These are phyloP conservation scores for Globomyces sp. DNA, from an alignment of 371 early-diverging fungal genomes.

Conservation along the genomic window DNA sequence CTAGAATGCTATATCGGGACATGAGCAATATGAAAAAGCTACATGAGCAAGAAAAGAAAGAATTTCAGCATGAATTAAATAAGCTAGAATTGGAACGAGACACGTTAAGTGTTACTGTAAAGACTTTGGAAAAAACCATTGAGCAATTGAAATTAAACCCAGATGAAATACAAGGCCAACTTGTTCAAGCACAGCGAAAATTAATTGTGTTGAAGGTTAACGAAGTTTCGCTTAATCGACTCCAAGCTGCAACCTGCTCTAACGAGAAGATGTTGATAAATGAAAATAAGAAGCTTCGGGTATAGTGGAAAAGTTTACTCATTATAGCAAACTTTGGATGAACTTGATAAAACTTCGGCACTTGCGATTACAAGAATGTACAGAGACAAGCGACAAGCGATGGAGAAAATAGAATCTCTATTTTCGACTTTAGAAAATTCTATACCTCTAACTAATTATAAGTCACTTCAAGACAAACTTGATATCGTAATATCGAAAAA, in stretches of 20 bases:
- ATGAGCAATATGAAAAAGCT: slow-evolving; percentile 6
- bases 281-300: slow-evolving; percentile 34
- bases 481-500: slow-evolving; percentile 31
- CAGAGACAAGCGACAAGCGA: background rate
- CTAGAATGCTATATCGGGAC: no score
- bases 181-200: slow-evolving; percentile 35
- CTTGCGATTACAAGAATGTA: slow-evolving; percentile 31
- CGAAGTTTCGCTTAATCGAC: slow-evolving; percentile 32
- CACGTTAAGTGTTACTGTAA: background rate
- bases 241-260: slow-evolving; percentile 29
- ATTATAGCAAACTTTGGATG: slow-evolving; percentile 20
- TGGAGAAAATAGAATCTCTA: slow-evolving; percentile 16
- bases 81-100: background rate
- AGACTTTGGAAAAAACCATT: slow-evolving; percentile 18
- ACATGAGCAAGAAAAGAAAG: slow-evolving; percentile 16
- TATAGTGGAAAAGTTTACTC: background rate
- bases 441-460: slow-evolving; percentile 29
- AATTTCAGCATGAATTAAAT: slow-evolving; percentile 6
- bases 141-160: slow-evolving; percentile 4
- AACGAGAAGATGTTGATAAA: slow-evolving; percentile 25
- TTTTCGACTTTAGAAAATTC: slow-evolving; percentile 25
- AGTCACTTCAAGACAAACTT: slow-evolving; percentile 24
- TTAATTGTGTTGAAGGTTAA: slow-evolving; percentile 34
- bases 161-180: slow-evolving; percentile 12
- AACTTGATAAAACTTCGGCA: slow-evolving; percentile 27